These are phyloP conservation scores for Citrus hindsii DNA, from an alignment of 345 rosid species.

Conservation along the genomic window DNA sequence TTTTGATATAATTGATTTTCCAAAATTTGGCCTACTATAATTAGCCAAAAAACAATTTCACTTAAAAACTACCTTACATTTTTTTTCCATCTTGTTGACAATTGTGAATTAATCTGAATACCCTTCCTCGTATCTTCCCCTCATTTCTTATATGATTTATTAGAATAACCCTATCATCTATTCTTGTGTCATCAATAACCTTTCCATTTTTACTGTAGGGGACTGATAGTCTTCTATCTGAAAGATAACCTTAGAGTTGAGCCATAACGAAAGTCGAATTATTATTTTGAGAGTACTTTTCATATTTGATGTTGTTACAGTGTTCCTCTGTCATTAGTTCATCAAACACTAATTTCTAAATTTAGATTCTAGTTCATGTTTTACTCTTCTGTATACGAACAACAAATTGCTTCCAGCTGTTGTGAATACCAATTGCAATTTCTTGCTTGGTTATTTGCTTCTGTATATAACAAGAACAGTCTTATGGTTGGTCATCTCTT, in stretches of 20 bases:
- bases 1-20: background rate
- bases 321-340: background rate
- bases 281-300: background rate
- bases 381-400: background rate
- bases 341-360: background rate
- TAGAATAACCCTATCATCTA: background rate
- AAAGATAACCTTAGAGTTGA: background rate
- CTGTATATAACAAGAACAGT: background rate
- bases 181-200: background rate
- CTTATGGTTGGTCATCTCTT: slow-evolving; percentile 15
- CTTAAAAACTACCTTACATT: background rate
- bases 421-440: background rate
- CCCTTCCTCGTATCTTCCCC: too few relatives aligned
- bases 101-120: background rate
- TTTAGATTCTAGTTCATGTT: background rate
- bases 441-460: background rate
- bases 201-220: background rate
- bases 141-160: background rate
- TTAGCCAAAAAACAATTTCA: background rate
- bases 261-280: background rate
- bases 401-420: background rate
- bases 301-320: background rate
- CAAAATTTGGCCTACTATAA: background rate
- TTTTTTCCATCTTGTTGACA: background rate
- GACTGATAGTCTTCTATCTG: background rate